Evolutionary conservation across 345 rosid species (phyloP).

Genomic region (Lumnitzera racemosa): DNA sequence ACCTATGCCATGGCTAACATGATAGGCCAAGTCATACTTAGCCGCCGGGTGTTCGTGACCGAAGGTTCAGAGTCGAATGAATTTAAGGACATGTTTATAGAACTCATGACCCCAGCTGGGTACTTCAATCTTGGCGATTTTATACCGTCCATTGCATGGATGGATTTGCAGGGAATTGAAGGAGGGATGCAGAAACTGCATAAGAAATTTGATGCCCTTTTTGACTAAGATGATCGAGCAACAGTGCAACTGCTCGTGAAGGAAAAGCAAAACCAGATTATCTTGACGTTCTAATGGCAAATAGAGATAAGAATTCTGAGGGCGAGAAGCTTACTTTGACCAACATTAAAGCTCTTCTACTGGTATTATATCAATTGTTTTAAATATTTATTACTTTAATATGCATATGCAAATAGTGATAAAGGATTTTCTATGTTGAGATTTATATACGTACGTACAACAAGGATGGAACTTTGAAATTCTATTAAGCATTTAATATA

Average conservation of each 20-base stretch:
- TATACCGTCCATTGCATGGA: slow-evolving; percentile 48
- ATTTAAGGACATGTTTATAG: slow-evolving; percentile 60
- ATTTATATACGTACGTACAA: too few species aligned
- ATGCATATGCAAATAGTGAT: too few species aligned
- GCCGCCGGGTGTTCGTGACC: slow-evolving; percentile 33
- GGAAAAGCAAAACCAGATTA: slow-evolving; percentile 44
- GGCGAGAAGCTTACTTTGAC: neutral
- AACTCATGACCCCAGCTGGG: slow-evolving; percentile 42
- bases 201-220: slow-evolving; percentile 33
- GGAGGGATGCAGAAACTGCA: slow-evolving; percentile 48
- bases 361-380: slow-evolving; percentile 6
- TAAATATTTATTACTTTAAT: too few species aligned
- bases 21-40: slow-evolving; percentile 46
- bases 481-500: too few species aligned
- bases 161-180: slow-evolving; percentile 61
- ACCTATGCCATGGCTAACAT: slow-evolving; percentile 43
- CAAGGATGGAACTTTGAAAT: too few species aligned
- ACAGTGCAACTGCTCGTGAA: slow-evolving; percentile 16
- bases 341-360: slow-evolving; percentile 48
- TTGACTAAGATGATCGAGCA: slow-evolving; percentile 44
- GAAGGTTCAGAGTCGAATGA: slow-evolving; percentile 37
- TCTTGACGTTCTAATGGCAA: slow-evolving; percentile 39
- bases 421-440: too few species aligned
- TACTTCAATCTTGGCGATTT: slow-evolving; percentile 50
- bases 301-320: slow-evolving; percentile 6